These are phyloP conservation scores for Zymoseptoria crescenta DNA, from an alignment of 2,329 filamentous ascomycete species.

Conservation along the genomic window DNA sequence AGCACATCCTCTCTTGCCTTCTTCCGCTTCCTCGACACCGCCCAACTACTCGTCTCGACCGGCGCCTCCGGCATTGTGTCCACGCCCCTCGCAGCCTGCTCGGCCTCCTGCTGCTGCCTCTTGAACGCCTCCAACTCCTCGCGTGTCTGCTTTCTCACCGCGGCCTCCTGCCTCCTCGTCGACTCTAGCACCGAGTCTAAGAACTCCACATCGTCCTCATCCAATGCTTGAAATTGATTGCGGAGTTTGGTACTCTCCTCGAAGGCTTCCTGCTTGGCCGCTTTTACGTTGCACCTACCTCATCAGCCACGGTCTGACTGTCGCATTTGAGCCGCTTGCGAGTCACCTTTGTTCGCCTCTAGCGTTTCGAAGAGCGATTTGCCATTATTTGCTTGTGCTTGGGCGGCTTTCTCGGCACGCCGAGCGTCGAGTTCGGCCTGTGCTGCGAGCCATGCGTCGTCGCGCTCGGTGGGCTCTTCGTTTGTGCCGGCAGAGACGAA, in stretches of 20 bases:
- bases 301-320: slow-evolving; percentile 16
- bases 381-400: slow-evolving; percentile 44
- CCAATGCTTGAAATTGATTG: slow-evolving; percentile 70
- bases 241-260: slow-evolving; percentile 63
- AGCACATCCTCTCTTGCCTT: slow-evolving; percentile 30
- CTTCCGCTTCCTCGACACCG: slow-evolving; percentile 30
- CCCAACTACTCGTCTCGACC: slow-evolving; percentile 21
- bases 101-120: slow-evolving; percentile 51
- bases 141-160: slow-evolving; percentile 50
- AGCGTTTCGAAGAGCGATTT: slow-evolving; percentile 65
- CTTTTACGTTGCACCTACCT: slow-evolving; percentile 38
- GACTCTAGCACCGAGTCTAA: slow-evolving; percentile 53
- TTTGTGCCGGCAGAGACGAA: slow-evolving; percentile 48
- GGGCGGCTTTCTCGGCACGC: slow-evolving; percentile 44
- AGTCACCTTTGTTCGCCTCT: slow-evolving; percentile 70
- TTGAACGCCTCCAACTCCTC: slow-evolving; percentile 54
- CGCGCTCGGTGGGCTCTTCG: slow-evolving; percentile 39
- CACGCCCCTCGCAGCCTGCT: slow-evolving; percentile 36
- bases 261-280: slow-evolving; percentile 73
- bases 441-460: slow-evolving; percentile 57
- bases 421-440: slow-evolving; percentile 55
- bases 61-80: slow-evolving; percentile 48
- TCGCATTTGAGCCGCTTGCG: neutral
- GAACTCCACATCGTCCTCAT: slow-evolving; percentile 73
- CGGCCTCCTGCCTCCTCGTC: slow-evolving; percentile 49